Evolutionary conservation across 2,329 filamentous ascomycete genomes (phyloP).

Genomic region (Colletotrichum liriopes): DNA sequence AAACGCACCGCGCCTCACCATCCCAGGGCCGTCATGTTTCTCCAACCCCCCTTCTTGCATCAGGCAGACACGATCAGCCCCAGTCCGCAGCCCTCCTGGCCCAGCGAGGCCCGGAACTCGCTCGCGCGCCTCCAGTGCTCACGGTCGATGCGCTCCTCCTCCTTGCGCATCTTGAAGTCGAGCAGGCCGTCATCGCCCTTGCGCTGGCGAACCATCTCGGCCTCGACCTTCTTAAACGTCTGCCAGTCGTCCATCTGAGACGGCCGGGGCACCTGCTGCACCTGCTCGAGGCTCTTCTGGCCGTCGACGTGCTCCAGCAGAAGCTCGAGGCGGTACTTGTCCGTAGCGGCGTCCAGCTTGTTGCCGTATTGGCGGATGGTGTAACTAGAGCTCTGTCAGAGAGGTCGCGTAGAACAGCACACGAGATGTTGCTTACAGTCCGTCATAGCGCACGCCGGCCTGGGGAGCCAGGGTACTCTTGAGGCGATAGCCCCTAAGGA

Average conservation of each 20-base stretch:
- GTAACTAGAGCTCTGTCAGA: slow-evolving; percentile 57
- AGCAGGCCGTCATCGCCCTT: slow-evolving; percentile 41
- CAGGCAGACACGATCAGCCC: slow-evolving; percentile 28
- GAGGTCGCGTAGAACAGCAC: neutral
- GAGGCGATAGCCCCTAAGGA: slow-evolving; percentile 67
- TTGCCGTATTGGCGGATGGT: slow-evolving; percentile 63
- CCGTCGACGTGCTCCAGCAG: slow-evolving; percentile 61
- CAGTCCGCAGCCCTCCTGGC: slow-evolving; percentile 26
- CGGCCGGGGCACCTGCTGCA: slow-evolving; percentile 64
- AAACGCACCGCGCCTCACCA: neutral
- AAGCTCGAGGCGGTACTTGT: slow-evolving; percentile 61
- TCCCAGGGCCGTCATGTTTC: neutral
- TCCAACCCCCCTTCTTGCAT: neutral
- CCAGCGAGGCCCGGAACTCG: slow-evolving; percentile 39
- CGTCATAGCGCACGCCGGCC: slow-evolving; percentile 71
- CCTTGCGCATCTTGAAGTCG: slow-evolving; percentile 42
- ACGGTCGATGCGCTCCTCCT: slow-evolving; percentile 42
- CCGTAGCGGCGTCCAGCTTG: slow-evolving; percentile 57
- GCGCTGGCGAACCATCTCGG: slow-evolving; percentile 39
- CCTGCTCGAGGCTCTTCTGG: slow-evolving; percentile 59
- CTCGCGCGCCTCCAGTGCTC: slow-evolving; percentile 42
- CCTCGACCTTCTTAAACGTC: slow-evolving; percentile 60
- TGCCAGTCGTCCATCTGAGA: slow-evolving; percentile 72
- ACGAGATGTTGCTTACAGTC: slow-evolving; percentile 62
- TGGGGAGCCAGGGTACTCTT: slow-evolving; percentile 67